These are phyloP conservation scores for Chimonanthus salicifolius DNA, from an alignment of 164 flowering plant genomes.

Conservation along the genomic window DNA sequence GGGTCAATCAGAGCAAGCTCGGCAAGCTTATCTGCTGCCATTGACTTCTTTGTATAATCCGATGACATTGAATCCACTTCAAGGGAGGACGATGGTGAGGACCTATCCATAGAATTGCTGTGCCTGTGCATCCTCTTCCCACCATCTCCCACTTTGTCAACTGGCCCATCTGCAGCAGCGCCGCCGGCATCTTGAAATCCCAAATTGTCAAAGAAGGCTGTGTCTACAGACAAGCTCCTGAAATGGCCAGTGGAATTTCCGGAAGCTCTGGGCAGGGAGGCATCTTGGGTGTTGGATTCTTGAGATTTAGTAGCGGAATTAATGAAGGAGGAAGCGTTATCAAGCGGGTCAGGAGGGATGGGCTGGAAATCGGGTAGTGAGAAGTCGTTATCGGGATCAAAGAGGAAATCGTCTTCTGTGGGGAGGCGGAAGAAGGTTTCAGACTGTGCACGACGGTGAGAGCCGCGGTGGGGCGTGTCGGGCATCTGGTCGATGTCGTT, in stretches of 20 bases:
- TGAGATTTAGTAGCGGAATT: slow-evolving; percentile 32
- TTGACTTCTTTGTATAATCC: slow-evolving; percentile 30
- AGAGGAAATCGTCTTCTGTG: slow-evolving; percentile 48
- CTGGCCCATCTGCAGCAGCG: slow-evolving; percentile 14
- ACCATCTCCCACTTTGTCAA: background rate
- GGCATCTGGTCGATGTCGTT: slow-evolving; percentile 60
- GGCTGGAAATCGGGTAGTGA: slow-evolving; percentile 25
- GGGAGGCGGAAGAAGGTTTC: slow-evolving; percentile 67
- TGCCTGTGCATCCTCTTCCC: slow-evolving; percentile 39
- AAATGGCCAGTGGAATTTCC: slow-evolving; percentile 30
- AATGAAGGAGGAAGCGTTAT: slow-evolving; percentile 13
- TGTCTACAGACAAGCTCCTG: slow-evolving; percentile 85
- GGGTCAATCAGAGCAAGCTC: slow-evolving; percentile 19
- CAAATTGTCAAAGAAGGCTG: slow-evolving; percentile 78
- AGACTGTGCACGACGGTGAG: slow-evolving; percentile 80
- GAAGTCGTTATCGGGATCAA: slow-evolving; percentile 34
- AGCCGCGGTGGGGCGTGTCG: slow-evolving; percentile 47
- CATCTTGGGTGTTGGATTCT: slow-evolving; percentile 26
- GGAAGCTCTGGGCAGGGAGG: slow-evolving; percentile 1
- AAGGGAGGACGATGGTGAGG: slow-evolving; percentile 23
- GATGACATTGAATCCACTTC: slow-evolving; percentile 15
- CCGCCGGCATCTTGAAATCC: slow-evolving; percentile 23
- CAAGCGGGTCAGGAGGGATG: slow-evolving; percentile 19
- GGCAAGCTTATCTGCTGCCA: slow-evolving; percentile 19
- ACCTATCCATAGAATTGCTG: slow-evolving; percentile 74